phyloP scores from a whole-genome alignment of 441 rosid species.

The Populus hybrid region DNA sequence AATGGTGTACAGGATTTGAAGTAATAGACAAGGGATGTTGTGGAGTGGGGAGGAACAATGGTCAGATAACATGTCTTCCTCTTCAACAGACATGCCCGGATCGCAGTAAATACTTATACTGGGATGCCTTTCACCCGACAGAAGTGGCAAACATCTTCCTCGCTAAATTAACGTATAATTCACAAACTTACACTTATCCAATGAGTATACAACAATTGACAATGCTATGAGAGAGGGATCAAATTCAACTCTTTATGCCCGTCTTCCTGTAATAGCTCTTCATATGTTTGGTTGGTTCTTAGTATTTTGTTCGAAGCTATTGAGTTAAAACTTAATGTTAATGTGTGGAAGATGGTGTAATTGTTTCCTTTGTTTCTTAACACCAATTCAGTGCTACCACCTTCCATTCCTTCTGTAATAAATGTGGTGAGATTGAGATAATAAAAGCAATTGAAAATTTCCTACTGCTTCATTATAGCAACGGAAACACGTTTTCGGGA shows the following conservation, averaged over 20 bases:
- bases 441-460: background rate
- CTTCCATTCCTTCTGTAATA: background rate
- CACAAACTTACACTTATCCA: slow-evolving; percentile 58
- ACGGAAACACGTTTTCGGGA: background rate
- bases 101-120: slow-evolving; percentile 63
- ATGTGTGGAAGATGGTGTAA: background rate
- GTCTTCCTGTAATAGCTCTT: background rate
- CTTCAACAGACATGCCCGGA: slow-evolving; percentile 59
- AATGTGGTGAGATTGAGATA: background rate
- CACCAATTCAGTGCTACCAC: background rate
- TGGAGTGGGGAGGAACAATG: slow-evolving; percentile 90
- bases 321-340: background rate
- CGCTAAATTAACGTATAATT: slow-evolving; percentile 49
- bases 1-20: slow-evolving; percentile 52
- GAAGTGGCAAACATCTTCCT: slow-evolving; percentile 58
- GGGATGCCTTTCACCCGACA: slow-evolving; percentile 95
- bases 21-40: slow-evolving; percentile 86
- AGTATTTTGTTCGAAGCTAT: background rate
- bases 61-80: slow-evolving; percentile 86
- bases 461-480: background rate
- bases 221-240: slow-evolving; percentile 22
- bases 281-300: background rate
- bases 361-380: background rate
- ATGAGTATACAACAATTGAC: slow-evolving; percentile 69
- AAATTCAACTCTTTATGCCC: background rate